Evolutionary conservation across 1,284 basidiomycete genomes (phyloP).

Genomic region (Gymnopus androsaceus): DNA sequence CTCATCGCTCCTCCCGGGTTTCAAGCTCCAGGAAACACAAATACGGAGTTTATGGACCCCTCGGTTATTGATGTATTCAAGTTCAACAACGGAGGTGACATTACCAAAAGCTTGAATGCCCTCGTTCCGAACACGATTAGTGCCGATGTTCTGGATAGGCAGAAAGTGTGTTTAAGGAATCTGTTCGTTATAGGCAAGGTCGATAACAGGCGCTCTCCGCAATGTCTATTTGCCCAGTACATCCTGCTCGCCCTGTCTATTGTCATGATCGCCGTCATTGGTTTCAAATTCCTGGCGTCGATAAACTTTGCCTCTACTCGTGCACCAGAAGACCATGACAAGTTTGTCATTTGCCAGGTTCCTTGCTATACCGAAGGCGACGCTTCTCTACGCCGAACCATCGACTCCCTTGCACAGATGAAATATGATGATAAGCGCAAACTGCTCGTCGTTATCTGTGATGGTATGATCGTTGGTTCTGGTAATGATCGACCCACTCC

Average conservation of each 20-base stretch:
- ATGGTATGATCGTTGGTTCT: slow-evolving; percentile 97
- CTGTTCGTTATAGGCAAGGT: slow-evolving; percentile 90
- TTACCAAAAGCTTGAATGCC: slow-evolving; percentile 77
- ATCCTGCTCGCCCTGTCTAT: slow-evolving; percentile 89
- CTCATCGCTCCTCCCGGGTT: slow-evolving; percentile 61
- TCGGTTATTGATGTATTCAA: slow-evolving; percentile 82
- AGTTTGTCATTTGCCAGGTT: slow-evolving; percentile 98
- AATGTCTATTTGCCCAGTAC: slow-evolving; percentile 91
- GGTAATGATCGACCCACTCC: slow-evolving; percentile 93
- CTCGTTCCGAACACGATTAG: slow-evolving; percentile 58
- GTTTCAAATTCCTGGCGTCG: slow-evolving; percentile 97
- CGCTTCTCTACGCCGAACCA: slow-evolving; percentile 83
- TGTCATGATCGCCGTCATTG: slow-evolving; percentile 94
- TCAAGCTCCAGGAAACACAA: slow-evolving; percentile 60
- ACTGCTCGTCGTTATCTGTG: slow-evolving; percentile 91
- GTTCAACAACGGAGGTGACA: slow-evolving; percentile 79
- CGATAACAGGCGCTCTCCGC: slow-evolving; percentile 89
- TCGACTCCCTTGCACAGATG: slow-evolving; percentile 91
- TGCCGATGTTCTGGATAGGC: slow-evolving; percentile 67
- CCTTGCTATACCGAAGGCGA: slow-evolving; percentile 98
- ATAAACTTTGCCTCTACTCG: slow-evolving; percentile 84
- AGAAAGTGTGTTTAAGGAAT: slow-evolving; percentile 90
- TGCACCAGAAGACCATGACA: slow-evolving; percentile 95
- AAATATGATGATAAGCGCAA: slow-evolving; percentile 99
- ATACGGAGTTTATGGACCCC: slow-evolving; percentile 80